A percentile compares a stretch with the other conserved stretches of the same genome.
phyloP scores from a whole-genome alignment of 2,329 filamentous ascomycete genomes.

The Penicillium verrucosum region DNA sequence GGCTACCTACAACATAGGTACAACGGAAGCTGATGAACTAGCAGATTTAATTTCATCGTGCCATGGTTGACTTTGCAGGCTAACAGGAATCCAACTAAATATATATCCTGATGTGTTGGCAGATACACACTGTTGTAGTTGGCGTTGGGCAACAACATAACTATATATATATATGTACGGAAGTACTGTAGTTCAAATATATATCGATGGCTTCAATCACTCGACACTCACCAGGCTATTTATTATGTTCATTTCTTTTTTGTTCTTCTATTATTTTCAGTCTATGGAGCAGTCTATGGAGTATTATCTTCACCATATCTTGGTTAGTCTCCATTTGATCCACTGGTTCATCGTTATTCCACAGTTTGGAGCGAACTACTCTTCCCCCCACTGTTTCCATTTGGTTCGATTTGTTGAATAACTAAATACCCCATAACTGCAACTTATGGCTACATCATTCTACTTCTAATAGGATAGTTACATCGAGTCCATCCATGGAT shows the following conservation, averaged over 20 bases:
- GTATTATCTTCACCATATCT: not conserved
- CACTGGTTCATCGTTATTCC: constrained; percentile 4
- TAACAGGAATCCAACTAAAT: not conserved
- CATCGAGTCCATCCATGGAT: too few species aligned
- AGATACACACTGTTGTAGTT: not conserved
- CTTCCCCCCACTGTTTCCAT: not conserved
- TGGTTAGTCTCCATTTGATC: constrained; percentile 13
- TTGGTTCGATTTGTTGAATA: not conserved
- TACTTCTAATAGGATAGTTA: not conserved
- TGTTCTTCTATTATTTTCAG: too few species aligned
- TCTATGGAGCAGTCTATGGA: not conserved
- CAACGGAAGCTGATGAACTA: not conserved
- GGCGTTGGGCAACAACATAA: constrained; percentile 13
- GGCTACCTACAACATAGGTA: not conserved
- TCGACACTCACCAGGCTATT: not conserved
- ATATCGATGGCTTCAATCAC: not conserved
- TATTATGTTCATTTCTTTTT: too few species aligned
- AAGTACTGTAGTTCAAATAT: not conserved
- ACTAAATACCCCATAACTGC: not conserved
- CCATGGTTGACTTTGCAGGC: constrained; percentile 16
- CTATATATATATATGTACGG: not conserved
- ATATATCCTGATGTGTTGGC: constrained; percentile 21
- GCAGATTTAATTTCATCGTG: not conserved
- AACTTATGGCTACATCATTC: not conserved
- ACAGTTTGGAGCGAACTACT: constrained; percentile 17